Evolutionary conservation across 768 basidiomycete genomes (phyloP), one percentile per base, ranked within the genome.

Genomic region (Chiua virens): DNA sequence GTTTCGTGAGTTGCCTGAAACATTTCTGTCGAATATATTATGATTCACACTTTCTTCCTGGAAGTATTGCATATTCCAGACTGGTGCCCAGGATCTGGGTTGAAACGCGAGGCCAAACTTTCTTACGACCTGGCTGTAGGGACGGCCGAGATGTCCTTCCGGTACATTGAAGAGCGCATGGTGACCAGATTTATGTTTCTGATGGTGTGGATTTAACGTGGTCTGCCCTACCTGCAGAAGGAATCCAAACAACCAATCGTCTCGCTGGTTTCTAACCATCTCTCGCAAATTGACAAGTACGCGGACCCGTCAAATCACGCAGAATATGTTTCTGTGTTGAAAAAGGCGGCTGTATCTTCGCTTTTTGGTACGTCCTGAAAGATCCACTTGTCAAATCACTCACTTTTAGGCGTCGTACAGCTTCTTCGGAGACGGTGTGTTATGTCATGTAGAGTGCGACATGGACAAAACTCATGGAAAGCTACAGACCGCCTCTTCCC

Each of bases 1-100:
- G 3, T 53, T 53, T 17, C 7, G 56, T 57, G 27, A 49, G 48
- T 27, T 27, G 5, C 8, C n/a, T 37, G n/a, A n/a, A n/a, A n/a
- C n/a, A n/a, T n/a, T 3, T n/a, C 18, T 20, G 6, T 21, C 60
- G 42, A 61, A 61, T 28, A 18, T 22, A 18, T 37, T 30, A 7
- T 28, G 15, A 25, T 11, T 30, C 28, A 30, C 7, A 11, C 28
- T 30, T 10, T 27, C 25, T 8, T 27, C 8, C 9, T 11, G 10
- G 21, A 35, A 66, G 65, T 67, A 23, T 54, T 60, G 46, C 28
- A 59, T 25, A 9, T 64, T 10, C 65, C 64, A 1, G 52, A 60
- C 9, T 65, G 59, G 63, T 22, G 40, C 23, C 42, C 23, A 1
- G 52, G 47, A 3, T 49, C 43, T 9, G 49, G 23, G 17, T 25